phyloP scores from a whole-genome alignment of 345 rosid genomes.

The Eucalyptus polyanthemos region DNA sequence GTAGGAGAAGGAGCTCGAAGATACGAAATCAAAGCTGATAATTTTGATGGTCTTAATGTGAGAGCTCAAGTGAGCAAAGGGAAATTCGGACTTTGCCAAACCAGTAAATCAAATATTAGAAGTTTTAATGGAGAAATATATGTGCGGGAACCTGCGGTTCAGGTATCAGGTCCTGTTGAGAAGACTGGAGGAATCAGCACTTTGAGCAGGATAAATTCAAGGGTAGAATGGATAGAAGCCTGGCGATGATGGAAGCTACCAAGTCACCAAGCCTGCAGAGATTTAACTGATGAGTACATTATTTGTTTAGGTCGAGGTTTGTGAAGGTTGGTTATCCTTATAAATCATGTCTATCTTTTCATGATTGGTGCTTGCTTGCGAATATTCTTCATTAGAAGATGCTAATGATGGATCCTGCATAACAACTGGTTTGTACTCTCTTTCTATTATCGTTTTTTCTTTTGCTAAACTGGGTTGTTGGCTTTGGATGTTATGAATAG shows the following conservation, averaged over 20 bases:
- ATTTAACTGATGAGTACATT: neutral
- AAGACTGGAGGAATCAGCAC: conserved; percentile 30
- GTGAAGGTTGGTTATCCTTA: neutral
- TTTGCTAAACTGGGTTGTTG: neutral
- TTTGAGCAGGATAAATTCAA: conserved; percentile 40
- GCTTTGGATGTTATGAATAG: neutral
- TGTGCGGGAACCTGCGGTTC: conserved; percentile 11
- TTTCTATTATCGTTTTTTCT: neutral
- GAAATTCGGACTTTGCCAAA: conserved; percentile 12
- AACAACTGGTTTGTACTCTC: neutral
- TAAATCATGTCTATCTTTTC: neutral
- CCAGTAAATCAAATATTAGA: conserved; percentile 18
- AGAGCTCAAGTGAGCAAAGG: neutral
- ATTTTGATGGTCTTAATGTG: neutral
- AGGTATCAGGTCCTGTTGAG: conserved; percentile 5
- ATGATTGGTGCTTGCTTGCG: neutral
- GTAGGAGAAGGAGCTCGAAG: conserved; percentile 7
- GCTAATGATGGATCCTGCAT: neutral
- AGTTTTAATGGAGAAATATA: conserved; percentile 4
- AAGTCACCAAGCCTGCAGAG: neutral
- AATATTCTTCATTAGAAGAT: neutral
- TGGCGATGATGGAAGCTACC: conserved; percentile 26
- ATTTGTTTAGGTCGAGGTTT: neutral
- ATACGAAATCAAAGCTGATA: neutral
- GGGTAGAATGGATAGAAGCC: conserved; percentile 50